Base-by-base conservation (phyloP, 345 rosid genomes). In the Camelina laxa region DNA sequence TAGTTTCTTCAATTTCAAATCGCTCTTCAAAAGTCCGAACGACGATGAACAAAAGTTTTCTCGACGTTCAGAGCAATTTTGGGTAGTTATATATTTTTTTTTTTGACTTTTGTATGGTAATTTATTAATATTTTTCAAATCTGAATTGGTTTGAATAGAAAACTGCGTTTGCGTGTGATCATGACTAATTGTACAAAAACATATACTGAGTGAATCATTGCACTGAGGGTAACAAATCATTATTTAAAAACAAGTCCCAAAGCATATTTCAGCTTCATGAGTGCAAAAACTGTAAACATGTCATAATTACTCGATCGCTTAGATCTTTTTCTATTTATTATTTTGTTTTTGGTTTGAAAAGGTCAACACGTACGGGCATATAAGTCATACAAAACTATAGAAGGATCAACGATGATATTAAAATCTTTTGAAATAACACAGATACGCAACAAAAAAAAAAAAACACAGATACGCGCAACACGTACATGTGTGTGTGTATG, bases 191-290 rank as follows among this genome's bases (percentile, higher is more conserved):
- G 47, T 67, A 67, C 67, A 51, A 22, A 35, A 64, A 42, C 51
- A 7, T 9, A 55, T 33, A 16, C 21, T 39, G 53, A 47, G 67
- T 68, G 85, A 86, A 81, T 79, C 82, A 78, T 82, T 81, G 75
- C 76, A 63, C 75, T 80, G 69, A 77, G 59, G 84, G 68, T 81
- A 76, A 75, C 80, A 76, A 75, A 78, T 79, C 81, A 85, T 82
- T 78, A 79, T 78, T 77, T 82, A 80, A 87, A 62, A 77, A 74
- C 91, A 87, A 85, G 84, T 89, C 82, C 87, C 91, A 83, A 87
- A 63, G 73, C 73, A 39, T 65, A 65, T 65, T 71, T 71, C 76
- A 77, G 76, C 71, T 77, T 66, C 76, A 77, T 77, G 73, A 77
- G 76, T 77, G 76, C 72, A 58, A 71, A 76, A 77, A 65, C 80